Conservation (phyloP, 805 yeast genomes). For the Wickerhamomyces subpelliculosus region DNA sequence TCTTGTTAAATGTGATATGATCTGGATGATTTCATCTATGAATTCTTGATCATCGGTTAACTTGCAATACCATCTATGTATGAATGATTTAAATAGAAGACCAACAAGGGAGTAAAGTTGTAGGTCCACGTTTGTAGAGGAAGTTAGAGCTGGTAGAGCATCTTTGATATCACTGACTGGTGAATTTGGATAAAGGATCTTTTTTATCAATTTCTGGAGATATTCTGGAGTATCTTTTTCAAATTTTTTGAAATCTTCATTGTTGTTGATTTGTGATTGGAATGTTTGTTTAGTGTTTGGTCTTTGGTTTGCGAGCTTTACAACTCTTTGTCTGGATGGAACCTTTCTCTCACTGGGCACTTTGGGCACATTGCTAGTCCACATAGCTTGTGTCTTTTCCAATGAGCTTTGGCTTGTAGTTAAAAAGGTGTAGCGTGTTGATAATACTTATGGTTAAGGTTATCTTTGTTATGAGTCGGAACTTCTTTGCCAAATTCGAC, state of each 20-base stretch:
- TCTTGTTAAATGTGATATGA: constrained; percentile 33
- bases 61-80: constrained; percentile 37
- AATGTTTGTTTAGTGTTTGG: constrained; percentile 1
- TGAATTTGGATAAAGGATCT: constrained; percentile 19
- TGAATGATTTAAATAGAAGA: constrained; percentile 38
- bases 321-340: neutral
- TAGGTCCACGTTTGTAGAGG: constrained; percentile 32
- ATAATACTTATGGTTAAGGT: too few relatives aligned
- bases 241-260: too few relatives aligned
- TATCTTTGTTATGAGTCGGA: too few relatives aligned
- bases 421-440: too few relatives aligned
- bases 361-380: too few relatives aligned
- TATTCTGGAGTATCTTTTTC: constrained; percentile 23
- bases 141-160: constrained; percentile 31
- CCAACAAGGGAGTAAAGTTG: constrained; percentile 42
- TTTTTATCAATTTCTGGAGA: constrained; percentile 19
- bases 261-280: neutral
- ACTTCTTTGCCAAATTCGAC: too few relatives aligned
- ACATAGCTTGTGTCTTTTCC: too few relatives aligned
- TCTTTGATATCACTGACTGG: constrained; percentile 13
- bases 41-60: constrained; percentile 37
- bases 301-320: too few relatives aligned
- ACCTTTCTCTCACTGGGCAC: constrained; percentile 2
- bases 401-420: too few relatives aligned
- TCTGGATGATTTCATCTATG: constrained; percentile 30